phyloP scores from a whole-genome alignment of 306 rosid species.

The Boehmeria nivea region DNA sequence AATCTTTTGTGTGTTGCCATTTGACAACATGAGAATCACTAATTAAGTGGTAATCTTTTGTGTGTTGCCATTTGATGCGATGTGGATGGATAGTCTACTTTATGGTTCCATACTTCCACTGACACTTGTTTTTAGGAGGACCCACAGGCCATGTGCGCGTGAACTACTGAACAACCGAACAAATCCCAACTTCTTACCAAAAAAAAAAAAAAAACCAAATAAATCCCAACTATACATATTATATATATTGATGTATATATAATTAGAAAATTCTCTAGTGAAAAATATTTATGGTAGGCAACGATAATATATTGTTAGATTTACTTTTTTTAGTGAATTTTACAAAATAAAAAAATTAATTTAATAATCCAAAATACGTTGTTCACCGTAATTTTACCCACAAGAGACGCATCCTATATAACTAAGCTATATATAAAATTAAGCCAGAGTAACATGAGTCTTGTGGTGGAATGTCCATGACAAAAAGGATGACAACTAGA shows the following conservation, averaged over 20 bases:
- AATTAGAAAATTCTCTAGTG: too few relatives aligned
- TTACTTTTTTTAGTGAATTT: too few relatives aligned
- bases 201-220: too few relatives aligned
- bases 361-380: too few relatives aligned
- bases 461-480: background rate
- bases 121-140: background rate
- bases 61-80: conserved; percentile 1
- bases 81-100: background rate
- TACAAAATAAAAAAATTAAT: too few relatives aligned
- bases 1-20: background rate
- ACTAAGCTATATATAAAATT: too few relatives aligned
- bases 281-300: too few relatives aligned
- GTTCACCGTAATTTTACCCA: too few relatives aligned
- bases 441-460: conserved; percentile 5
- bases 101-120: background rate
- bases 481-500: background rate
- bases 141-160: conserved; percentile 6
- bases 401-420: too few relatives aligned
- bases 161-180: background rate
- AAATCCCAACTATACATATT: background rate
- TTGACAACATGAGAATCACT: background rate
- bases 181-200: too few relatives aligned
- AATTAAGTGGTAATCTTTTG: background rate
- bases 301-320: too few relatives aligned
- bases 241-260: too few relatives aligned